phyloP scores from a whole-genome alignment of 1,284 basidiomycete genomes.

The Vanrija pseudolonga region DNA sequence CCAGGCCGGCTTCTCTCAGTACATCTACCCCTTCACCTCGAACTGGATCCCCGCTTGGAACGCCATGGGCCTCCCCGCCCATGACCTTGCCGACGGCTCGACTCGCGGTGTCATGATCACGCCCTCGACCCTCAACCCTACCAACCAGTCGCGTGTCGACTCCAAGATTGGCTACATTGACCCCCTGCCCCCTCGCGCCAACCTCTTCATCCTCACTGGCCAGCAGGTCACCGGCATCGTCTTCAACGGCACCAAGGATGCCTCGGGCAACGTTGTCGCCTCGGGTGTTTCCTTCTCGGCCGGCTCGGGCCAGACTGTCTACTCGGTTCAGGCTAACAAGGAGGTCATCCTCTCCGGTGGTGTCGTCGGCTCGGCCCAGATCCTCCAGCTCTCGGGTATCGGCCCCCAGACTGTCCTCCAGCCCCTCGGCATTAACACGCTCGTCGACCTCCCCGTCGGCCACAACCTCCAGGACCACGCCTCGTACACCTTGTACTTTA shows the following conservation, averaged over 20 bases:
- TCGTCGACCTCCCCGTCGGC: constrained; percentile 64
- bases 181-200: constrained; percentile 57
- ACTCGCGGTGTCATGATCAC: constrained; percentile 52
- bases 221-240: constrained; percentile 62
- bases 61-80: constrained; percentile 53
- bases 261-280: constrained; percentile 54
- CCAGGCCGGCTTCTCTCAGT: constrained; percentile 50
- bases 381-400: constrained; percentile 68
- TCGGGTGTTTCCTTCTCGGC: constrained; percentile 59
- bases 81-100: constrained; percentile 40
- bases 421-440: constrained; percentile 53
- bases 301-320: constrained; percentile 36
- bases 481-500: constrained; percentile 42
- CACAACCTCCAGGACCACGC: constrained; percentile 71
- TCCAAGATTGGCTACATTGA: constrained; percentile 65
- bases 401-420: constrained; percentile 61
- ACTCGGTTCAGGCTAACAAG: constrained; percentile 54
- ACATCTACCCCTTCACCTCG: constrained; percentile 54
- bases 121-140: constrained; percentile 62
- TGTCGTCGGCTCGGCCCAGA: constrained; percentile 62
- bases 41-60: constrained; percentile 56
- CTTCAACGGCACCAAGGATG: constrained; percentile 56
- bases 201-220: constrained; percentile 60
- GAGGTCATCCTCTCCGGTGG: constrained; percentile 58
- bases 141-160: constrained; percentile 64